These are phyloP conservation scores for Kodamaea plutei DNA, from an alignment of 1,139 yeast species.

Conservation along the genomic window DNA sequence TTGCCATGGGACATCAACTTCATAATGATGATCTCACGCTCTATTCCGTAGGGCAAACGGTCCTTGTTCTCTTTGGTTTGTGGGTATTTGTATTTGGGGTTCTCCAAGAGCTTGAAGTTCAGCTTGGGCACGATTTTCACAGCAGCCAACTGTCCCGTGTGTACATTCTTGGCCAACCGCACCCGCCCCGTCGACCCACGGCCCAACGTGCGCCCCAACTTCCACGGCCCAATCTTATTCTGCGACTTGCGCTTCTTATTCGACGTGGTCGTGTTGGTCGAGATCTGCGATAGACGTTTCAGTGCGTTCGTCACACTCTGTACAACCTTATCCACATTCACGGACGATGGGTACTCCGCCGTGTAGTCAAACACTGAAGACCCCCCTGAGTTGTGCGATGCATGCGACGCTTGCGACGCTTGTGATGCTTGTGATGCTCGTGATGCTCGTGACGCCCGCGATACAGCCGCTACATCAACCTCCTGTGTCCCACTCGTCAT, in stretches of 20 bases:
- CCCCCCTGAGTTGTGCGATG: neutral
- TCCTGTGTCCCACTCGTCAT: too few species aligned
- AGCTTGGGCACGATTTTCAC: slow-evolving; percentile 94
- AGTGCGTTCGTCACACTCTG: slow-evolving; percentile 60
- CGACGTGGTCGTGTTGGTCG: slow-evolving; percentile 48
- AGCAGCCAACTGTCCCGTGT: slow-evolving; percentile 89
- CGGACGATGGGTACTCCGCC: too few species aligned
- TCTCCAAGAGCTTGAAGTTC: slow-evolving; percentile 51
- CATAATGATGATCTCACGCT: slow-evolving; percentile 91
- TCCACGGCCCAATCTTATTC: slow-evolving; percentile 94
- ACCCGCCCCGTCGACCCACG: slow-evolving; percentile 96
- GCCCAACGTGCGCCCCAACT: slow-evolving; percentile 88
- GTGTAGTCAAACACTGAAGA: too few species aligned
- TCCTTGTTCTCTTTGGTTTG: slow-evolving; percentile 32
- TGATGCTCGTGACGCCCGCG: too few species aligned
- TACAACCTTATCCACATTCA: slow-evolving; percentile 43
- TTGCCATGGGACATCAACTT: slow-evolving; percentile 89
- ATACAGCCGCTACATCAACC: too few species aligned
- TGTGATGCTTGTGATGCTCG: too few species aligned
- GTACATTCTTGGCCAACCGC: slow-evolving; percentile 79
- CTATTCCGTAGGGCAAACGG: slow-evolving; percentile 86
- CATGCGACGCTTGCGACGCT: slow-evolving; percentile 16
- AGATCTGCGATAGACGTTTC: slow-evolving; percentile 59
- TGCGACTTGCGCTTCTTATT: slow-evolving; percentile 55
- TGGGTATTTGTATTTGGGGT: slow-evolving; percentile 40